A percentile compares a stretch with the other conserved stretches of the same genome.
Evolutionary conservation across 2,329 filamentous ascomycete genomes (phyloP).

Genomic region (Harringtonia lauricola): DNA sequence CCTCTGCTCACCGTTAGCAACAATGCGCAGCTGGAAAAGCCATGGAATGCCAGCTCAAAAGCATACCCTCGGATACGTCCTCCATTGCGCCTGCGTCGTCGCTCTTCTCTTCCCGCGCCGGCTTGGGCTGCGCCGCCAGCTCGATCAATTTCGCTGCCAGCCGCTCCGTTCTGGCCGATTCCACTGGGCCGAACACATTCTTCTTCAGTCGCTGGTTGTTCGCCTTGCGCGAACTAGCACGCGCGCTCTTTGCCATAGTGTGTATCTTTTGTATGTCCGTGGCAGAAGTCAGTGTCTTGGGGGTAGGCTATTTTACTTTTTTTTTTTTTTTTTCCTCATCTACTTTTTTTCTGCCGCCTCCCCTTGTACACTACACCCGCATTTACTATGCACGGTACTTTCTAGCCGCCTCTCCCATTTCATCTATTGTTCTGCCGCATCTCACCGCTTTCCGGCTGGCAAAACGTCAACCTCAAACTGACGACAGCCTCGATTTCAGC

Average conservation of each 20-base stretch:
- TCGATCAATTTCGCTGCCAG: constrained; percentile 79
- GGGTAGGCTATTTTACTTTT: neutral
- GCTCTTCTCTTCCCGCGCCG: constrained; percentile 22
- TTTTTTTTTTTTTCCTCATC: neutral
- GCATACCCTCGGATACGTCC: constrained; percentile 34
- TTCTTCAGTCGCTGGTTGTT: constrained; percentile 75
- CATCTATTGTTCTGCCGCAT: neutral
- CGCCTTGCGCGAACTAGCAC: constrained; percentile 68
- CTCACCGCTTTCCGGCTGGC: neutral
- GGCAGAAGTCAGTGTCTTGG: neutral
- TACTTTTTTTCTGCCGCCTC: neutral
- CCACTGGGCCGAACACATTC: constrained; percentile 74
- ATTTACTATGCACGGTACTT: neutral
- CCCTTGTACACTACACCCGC: neutral
- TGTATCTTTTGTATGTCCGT: neutral
- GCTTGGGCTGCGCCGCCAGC: constrained; percentile 49
- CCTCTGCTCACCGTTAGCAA: neutral
- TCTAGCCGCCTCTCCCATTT: neutral
- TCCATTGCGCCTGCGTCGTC: constrained; percentile 26
- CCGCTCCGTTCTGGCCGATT: constrained; percentile 67
- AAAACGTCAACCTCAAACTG: neutral
- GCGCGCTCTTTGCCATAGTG: constrained; percentile 78
- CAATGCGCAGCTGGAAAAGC: too few relatives aligned
- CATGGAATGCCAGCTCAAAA: too few relatives aligned
- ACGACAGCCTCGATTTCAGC: neutral